Percentiles rank a stretch among this genome's conserved stretches.
Conservation (phyloP, 1,284 basidiomycete species). For the Porodaedalea pini region DNA sequence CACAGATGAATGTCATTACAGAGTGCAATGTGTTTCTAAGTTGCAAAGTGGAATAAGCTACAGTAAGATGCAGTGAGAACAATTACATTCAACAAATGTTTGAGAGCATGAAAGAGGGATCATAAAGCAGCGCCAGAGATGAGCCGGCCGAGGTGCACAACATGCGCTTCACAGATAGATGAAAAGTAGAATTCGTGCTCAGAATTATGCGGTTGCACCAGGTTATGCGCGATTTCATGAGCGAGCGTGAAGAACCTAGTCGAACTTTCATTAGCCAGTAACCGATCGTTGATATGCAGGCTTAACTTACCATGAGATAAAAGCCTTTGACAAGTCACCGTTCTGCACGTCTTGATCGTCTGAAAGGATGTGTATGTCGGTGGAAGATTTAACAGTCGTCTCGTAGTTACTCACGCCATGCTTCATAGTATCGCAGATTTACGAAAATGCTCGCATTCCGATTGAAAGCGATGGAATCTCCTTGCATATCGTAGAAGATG, state of each 20-base stretch:
- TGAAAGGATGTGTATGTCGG: slow-evolving; percentile 29
- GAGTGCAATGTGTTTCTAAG: neutral
- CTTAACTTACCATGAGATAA: slow-evolving; percentile 76
- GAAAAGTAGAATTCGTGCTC: slow-evolving; percentile 95
- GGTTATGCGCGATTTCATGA: slow-evolving; percentile 87
- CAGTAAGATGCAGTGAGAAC: too few relatives aligned
- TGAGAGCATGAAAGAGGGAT: neutral
- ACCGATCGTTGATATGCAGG: neutral
- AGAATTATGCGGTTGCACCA: slow-evolving; percentile 74
- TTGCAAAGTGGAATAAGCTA: neutral
- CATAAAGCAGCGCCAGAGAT: neutral
- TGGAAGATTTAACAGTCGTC: neutral
- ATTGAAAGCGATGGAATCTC: slow-evolving; percentile 92
- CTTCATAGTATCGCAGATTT: slow-evolving; percentile 83
- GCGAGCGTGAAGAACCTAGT: slow-evolving; percentile 85
- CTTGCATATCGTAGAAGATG: slow-evolving; percentile 81
- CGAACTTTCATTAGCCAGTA: neutral
- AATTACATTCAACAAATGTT: too few relatives aligned
- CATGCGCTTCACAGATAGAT: slow-evolving; percentile 74
- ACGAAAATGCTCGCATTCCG: slow-evolving; percentile 85
- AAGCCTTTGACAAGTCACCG: slow-evolving; percentile 63
- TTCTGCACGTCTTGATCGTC: slow-evolving; percentile 67
- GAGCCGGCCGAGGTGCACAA: slow-evolving; percentile 23
- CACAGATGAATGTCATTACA: too few relatives aligned
- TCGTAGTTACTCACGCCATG: slow-evolving; percentile 72